A percentile compares a stretch with the other conserved stretches of the same genome.
phyloP scores from a whole-genome alignment of 1,284 basidiomycete genomes.

The Pseudozyma flocculosa region DNA sequence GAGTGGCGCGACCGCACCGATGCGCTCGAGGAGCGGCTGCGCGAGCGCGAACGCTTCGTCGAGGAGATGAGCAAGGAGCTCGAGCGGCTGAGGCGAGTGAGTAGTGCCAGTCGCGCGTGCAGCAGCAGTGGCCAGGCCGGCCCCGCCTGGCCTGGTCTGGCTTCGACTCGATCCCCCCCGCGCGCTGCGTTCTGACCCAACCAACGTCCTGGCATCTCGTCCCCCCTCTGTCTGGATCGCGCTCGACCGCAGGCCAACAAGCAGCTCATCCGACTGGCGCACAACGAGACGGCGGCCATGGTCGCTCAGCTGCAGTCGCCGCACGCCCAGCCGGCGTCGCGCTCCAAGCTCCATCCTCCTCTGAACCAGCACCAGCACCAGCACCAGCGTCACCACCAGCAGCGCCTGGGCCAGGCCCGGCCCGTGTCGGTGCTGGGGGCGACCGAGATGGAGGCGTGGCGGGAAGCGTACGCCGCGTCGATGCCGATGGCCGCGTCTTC shows the following conservation, averaged over 20 bases:
- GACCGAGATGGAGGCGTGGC: not conserved
- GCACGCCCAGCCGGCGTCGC: no score
- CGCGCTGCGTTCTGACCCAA: no score
- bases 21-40: conserved; percentile 12
- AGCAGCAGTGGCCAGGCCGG: no score
- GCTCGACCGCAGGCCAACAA: conserved; percentile 6
- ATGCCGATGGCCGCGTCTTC: no score
- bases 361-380: no score
- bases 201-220: not conserved
- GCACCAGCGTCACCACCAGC: no score
- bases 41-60: conserved; percentile 39
- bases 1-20: conserved; percentile 22
- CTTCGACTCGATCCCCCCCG: no score
- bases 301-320: conserved; percentile 9
- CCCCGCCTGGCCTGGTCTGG: no score
- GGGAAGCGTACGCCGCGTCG: not conserved
- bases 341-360: no score
- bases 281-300: conserved; percentile 37
- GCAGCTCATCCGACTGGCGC: conserved; percentile 37
- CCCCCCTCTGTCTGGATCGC: no score
- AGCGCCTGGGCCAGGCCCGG: not conserved
- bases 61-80: conserved; percentile 31
- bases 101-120: no score
- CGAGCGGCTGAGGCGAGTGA: conserved; percentile 21
- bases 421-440: not conserved